A percentile compares a stretch with the other conserved stretches of the same genome.
Conservation (phyloP, 257 asterid genomes). For the Solanum chmielewskii region DNA sequence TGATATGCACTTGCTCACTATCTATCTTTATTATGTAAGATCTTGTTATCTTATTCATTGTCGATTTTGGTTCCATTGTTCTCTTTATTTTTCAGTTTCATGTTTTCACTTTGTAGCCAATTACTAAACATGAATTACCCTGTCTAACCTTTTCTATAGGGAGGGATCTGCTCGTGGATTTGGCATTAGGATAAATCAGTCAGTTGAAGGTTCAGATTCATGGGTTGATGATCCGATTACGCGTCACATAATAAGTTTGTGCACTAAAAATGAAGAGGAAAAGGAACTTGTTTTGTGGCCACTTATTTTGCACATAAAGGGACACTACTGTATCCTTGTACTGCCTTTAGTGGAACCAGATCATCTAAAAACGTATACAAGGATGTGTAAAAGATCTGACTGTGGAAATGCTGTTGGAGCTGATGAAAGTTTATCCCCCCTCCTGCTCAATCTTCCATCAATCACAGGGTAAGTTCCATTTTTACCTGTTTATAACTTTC, state of each 20-base stretch:
- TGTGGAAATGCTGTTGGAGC: constrained; percentile 73
- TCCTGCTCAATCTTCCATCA: constrained; percentile 82
- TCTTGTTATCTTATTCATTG: not conserved
- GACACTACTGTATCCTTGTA: constrained; percentile 53
- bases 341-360: constrained; percentile 80
- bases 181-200: constrained; percentile 62
- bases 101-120: not conserved
- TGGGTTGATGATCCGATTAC: constrained; percentile 98
- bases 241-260: constrained; percentile 63
- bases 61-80: not conserved
- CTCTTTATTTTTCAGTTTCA: not conserved
- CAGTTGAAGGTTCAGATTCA: constrained; percentile 85
- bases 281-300: constrained; percentile 66
- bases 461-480: constrained; percentile 86
- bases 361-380: constrained; percentile 64
- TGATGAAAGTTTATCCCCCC: constrained; percentile 62
- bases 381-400: constrained; percentile 55
- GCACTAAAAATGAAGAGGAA: constrained; percentile 43
- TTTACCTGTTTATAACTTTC: not conserved
- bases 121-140: not conserved
- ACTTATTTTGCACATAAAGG: constrained; percentile 62
- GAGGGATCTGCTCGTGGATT: constrained; percentile 90
- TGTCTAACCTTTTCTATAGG: constrained; percentile 25
- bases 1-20: not conserved
- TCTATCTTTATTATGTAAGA: not conserved